Base-by-base conservation (phyloP, 2,329 filamentous ascomycete genomes). In the Aureobasidium sp. region DNA sequence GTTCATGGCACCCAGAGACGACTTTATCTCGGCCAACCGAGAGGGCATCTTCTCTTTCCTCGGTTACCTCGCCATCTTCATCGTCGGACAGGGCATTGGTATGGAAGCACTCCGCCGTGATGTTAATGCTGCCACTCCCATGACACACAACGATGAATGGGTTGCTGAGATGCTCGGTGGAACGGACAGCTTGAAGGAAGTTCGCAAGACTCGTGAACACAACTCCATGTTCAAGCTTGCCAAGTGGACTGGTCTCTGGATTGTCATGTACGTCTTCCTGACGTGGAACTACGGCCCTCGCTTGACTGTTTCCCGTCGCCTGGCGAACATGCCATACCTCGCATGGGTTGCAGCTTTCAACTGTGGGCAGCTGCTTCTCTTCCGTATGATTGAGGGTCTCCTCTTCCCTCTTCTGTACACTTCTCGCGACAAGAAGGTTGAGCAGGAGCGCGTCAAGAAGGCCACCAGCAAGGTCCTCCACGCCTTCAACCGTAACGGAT, bases 21-120 rank as follows among this genome's bases (percentile, higher is more conserved):
- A 91, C 67, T 77, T 96, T 15, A 73, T 99, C 6, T 93, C 90
- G 1, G 89, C 91, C 79, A 99, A 99, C 70, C 83, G 93, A 27
- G 94, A 99, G 73, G 94, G 94, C 0, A 81, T 99, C n/a, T 96
- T 93, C 73, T 96, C 91, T 58, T 96, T 97, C 73, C 75, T 89
- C 53, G 94, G 94, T 4, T 99, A 99, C 70, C 81, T 99, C 47
- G 88, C 93, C 49, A 96, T 99, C 62, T 99, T 96, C 73, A 83
- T 99, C 40, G 85, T 89, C 0, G 94, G 94, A 3, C 90, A 95
- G 70, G 88, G 89, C 42, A 83, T 87, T 19, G 94, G 94, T 53
- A 85, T 92, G 74, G 83, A 86, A 63, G 82, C 94, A 61, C 82
- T 97, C 38, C 89, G 90, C 3, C 76, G 81, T 38, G 70, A 73